Percentiles rank a stretch among this genome's conserved stretches.
Conservation (phyloP, 257 asterid genomes). For the Solanum bulbocastanum region DNA sequence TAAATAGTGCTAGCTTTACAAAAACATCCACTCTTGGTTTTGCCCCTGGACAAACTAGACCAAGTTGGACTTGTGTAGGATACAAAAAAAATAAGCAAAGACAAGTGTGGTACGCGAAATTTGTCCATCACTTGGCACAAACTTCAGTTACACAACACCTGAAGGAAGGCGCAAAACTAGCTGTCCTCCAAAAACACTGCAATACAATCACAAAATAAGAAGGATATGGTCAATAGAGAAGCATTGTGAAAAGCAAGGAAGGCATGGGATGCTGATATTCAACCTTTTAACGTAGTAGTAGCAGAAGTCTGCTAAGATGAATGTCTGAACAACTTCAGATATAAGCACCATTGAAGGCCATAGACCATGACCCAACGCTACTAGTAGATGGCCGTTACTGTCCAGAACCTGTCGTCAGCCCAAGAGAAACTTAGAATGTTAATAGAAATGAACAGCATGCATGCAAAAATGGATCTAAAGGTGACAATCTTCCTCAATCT, state of each 20-base stretch:
- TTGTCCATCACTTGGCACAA: not conserved
- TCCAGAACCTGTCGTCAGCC: constrained; percentile 29
- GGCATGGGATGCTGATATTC: not conserved
- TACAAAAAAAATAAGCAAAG: not conserved
- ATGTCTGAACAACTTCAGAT: constrained; percentile 44
- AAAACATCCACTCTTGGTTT: not conserved
- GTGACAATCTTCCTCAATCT: not conserved
- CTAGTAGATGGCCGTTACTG: constrained; percentile 32
- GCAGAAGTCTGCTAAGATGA: constrained; percentile 42
- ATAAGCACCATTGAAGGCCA: constrained; percentile 46
- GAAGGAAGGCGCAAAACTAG: constrained; percentile 73
- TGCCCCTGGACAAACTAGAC: not conserved
- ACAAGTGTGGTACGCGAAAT: not conserved
- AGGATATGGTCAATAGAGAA: not conserved
- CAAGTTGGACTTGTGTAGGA: not conserved
- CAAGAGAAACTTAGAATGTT: not conserved
- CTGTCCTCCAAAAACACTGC: constrained; percentile 78
- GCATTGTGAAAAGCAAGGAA: not conserved
- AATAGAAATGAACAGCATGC: not conserved
- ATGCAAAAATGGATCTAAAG: not conserved
- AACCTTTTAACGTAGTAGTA: constrained; percentile 41
- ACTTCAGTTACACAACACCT: constrained; percentile 42
- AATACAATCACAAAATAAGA: not conserved
- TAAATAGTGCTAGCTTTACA: not conserved
- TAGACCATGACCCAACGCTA: constrained; percentile 38